Base-by-base conservation (phyloP, 305 asterid genomes). In the Ilex paraguariensis region DNA sequence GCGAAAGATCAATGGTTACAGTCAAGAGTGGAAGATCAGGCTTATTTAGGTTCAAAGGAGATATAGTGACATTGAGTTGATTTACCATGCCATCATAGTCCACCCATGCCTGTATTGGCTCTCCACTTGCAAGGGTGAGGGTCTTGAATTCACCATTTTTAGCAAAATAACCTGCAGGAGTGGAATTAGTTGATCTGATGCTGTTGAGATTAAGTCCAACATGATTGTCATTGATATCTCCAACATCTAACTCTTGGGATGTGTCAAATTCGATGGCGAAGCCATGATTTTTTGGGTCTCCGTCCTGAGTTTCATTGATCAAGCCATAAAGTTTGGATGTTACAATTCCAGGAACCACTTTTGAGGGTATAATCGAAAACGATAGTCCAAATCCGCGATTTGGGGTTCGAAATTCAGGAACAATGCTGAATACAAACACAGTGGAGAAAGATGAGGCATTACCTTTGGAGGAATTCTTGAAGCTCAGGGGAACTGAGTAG, bases 221-320 rank as follows among this genome's bases (percentile, higher is more conserved):
- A 14, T 76, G 81, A 53, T 76, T 76, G 21, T 52, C 74, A 61
- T 76, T 70, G 17, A 76, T 76, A 48, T 76, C 81, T 13, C 9
- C 12, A 14, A 76, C 71, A 51, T 68, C 72, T 4, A n/a, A 28
- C 31, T 62, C 66, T 14, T 39, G 66, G 40, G 64, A 40, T 3
- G 77, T 75, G 28, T 75, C 80, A 17, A 75, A 56, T 31, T 71
- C 80, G 13, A 75, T 72, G 1, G 81, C 72, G 5, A 72, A 55
- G n/a, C 65, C 61, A 56, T 71, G 81, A 11, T 76, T 65, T 45
- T 36, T 44, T 0, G 1, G 30, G 15, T 65, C 58, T 10, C 75
- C 81, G 10, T 59, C 60, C 31, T 44, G 45, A 6, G 70, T 56
- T 13, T 39, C 61, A 40, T 71, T 71, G 45, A 75, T 69, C 0